Base-by-base conservation (phyloP, 768 basidiomycete species). In the Amylocystis lapponica region DNA sequence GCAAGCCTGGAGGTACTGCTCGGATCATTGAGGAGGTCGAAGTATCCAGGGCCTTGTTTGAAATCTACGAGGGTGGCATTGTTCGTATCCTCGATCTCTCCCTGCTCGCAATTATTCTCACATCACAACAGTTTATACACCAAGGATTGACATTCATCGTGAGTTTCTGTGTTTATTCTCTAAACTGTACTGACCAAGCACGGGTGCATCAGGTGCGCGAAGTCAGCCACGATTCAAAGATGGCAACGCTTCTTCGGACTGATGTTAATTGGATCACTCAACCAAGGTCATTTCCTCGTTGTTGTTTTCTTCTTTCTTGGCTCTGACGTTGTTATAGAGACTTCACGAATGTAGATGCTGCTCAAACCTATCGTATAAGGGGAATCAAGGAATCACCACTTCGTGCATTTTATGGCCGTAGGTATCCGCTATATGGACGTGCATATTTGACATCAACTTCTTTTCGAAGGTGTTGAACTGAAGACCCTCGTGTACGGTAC, bases 1-100 rank as follows among this genome's bases (percentile, higher is more conserved):
- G 58, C 20, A 55, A 61, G 25, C 52, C 63, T 6, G 71, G 61
- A 16, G 67, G 67, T 11, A 56, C 27, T 1, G 61, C 65, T 16
- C 66, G 58, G 14, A 69, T 87, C 25, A 55, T 95, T 8, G 91
- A 95, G 63, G 88, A 93, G 57, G 68, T 90, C 19, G 92, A 94
- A 61, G 61, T 83, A 31, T 89, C 86, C 17, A 69, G 91, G 23
- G 88, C 89, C 0, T 64, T 91, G 42, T 95, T 93, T 51, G 92
- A 94, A 61, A 66, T 87, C 8, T 95, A 93, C 54, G 90, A 93
- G 64, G 92, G 91, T 11, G 90, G 81, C 4, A 80, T 94, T 48
- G 86, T 87, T 60, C 50, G 70, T 67, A 16, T 16, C 32, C 25
- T 32, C 43, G 53, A 27, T 9, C 44, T 29, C 32, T 37, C 16